Evolutionary conservation across 1,284 basidiomycete genomes (phyloP), one percentile per base, ranked within the genome.

Genomic region (Fomitopsis schrenkii): DNA sequence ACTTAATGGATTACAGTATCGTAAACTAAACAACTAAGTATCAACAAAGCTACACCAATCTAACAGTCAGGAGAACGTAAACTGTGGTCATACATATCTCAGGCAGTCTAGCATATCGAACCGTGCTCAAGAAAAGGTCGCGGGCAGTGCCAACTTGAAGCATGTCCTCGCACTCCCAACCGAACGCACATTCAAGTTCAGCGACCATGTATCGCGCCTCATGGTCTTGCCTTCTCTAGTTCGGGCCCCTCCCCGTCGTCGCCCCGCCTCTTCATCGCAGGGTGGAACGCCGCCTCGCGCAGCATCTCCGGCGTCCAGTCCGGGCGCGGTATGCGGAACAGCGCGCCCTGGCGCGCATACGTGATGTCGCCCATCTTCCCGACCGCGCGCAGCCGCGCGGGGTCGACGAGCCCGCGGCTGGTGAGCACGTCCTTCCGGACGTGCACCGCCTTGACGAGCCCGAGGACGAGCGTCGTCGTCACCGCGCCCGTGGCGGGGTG

Each of bases 341-440:
- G 81, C 60, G 83, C 81, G 44, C 79, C 75, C 41, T 85, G 67
- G 36, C 79, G 75, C 26, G 79, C 82, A 70, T 88, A 92, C 57
- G 78, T 77, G 44, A 80, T 80, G 17, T 88, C 89, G 10, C 91
- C 91, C 48, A 92, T 72, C 41, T 90, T 80, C 7, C 82, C 80
- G 30, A 93, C 76, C 1, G 86, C 80, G 40, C 80, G 75, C 55
- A 91, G 76, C 72, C 84, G 85, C 10, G 72, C 73, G n/a, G 83
- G 78, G 70, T 92, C 87, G 53, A 92, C 75, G 52, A 75, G 74
- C 17, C 84, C 83, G 67, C 70, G 69, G 55, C 67, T 67, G 54
- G 69, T 74, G 60, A 88, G 76, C 52, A 86, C 76, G 59, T 83
- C 80, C 59, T 80, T 76, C 50, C 83, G 77, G 60, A 87, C 80